Evolutionary conservation across 352 stramenopile species (phyloP).

Genomic region (Pythium plurisporium): DNA sequence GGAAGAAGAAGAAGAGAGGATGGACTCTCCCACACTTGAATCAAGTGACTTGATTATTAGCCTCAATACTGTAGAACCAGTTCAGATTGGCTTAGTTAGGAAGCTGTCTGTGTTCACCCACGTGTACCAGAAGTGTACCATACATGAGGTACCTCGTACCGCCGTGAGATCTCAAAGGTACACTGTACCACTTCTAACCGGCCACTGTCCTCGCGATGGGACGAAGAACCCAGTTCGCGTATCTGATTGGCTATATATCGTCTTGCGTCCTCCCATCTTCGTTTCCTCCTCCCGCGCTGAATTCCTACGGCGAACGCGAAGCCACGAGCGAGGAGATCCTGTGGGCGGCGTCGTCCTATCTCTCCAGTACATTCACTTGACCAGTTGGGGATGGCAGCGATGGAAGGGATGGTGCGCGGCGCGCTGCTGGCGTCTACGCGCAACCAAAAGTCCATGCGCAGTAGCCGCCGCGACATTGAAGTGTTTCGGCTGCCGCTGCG

Average conservation of each 20-base stretch:
- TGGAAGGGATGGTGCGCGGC: slow-evolving; percentile 1
- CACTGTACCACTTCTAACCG: not conserved
- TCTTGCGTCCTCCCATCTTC: not conserved
- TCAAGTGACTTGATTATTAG: too few species aligned
- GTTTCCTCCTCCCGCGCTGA: not conserved
- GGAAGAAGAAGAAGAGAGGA: too few species aligned
- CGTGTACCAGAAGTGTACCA: not conserved
- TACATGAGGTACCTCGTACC: not conserved
- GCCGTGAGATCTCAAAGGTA: not conserved
- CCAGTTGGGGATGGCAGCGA: too few species aligned
- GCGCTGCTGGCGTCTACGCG: too few species aligned
- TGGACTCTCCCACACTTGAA: too few species aligned
- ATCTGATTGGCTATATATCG: slow-evolving; percentile 12
- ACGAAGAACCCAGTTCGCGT: not conserved
- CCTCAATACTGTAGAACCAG: too few species aligned
- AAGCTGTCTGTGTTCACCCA: too few species aligned
- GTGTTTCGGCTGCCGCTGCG: slow-evolving; percentile 64
- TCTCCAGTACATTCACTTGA: too few species aligned
- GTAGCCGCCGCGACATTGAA: slow-evolving; percentile 42
- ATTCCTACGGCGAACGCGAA: too few species aligned
- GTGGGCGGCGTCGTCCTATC: not conserved
- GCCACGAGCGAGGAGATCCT: too few species aligned
- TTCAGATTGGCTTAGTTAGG: too few species aligned
- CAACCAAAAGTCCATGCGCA: slow-evolving; percentile 8
- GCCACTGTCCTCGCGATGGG: slow-evolving; percentile 1